Evolutionary conservation across 352 stramenopile species (phyloP).

Genomic region (Globisporangium cystogenes): DNA sequence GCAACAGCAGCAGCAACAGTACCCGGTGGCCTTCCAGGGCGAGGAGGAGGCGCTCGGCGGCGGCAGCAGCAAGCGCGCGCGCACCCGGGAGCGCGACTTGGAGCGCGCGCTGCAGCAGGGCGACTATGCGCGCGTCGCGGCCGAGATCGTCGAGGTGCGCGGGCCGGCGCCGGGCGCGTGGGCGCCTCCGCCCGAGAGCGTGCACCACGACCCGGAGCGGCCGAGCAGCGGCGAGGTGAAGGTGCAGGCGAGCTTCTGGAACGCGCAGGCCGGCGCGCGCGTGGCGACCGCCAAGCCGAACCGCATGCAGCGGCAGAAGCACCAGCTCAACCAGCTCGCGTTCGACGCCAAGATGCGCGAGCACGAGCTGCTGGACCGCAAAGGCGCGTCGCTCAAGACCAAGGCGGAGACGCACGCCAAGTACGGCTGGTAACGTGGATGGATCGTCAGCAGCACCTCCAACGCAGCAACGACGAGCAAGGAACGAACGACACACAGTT

Average conservation of each 20-base stretch:
- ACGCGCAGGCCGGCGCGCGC: conserved; percentile 36
- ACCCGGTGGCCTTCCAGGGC: conserved; percentile 26
- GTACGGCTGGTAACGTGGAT: conserved; percentile 83
- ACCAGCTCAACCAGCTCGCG: conserved; percentile 78
- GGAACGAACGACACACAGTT: too few relatives aligned
- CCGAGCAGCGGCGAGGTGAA: conserved; percentile 31
- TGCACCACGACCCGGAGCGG: not conserved
- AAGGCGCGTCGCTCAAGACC: conserved; percentile 57
- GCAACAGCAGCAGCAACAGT: conserved; percentile 13
- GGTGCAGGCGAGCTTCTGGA: conserved; percentile 73
- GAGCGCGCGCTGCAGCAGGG: conserved; percentile 66
- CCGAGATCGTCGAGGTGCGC: conserved; percentile 62
- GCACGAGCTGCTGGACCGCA: conserved; percentile 65
- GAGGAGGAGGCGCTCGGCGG: conserved; percentile 28
- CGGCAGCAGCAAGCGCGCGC: conserved; percentile 46
- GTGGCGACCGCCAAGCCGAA: conserved; percentile 60
- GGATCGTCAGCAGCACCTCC: too few relatives aligned
- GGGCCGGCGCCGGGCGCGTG: conserved; percentile 41
- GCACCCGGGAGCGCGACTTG: conserved; percentile 59
- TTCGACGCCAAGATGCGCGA: conserved; percentile 74
- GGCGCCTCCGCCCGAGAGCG: conserved; percentile 36
- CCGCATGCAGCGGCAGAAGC: conserved; percentile 70
- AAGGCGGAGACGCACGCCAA: conserved; percentile 78
- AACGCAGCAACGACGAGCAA: too few relatives aligned
- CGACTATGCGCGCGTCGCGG: conserved; percentile 49